Percentiles rank a stretch among this genome's conserved stretches.
phyloP scores from a whole-genome alignment of 1,284 basidiomycete species.

The Sporisorium reilianum region DNA sequence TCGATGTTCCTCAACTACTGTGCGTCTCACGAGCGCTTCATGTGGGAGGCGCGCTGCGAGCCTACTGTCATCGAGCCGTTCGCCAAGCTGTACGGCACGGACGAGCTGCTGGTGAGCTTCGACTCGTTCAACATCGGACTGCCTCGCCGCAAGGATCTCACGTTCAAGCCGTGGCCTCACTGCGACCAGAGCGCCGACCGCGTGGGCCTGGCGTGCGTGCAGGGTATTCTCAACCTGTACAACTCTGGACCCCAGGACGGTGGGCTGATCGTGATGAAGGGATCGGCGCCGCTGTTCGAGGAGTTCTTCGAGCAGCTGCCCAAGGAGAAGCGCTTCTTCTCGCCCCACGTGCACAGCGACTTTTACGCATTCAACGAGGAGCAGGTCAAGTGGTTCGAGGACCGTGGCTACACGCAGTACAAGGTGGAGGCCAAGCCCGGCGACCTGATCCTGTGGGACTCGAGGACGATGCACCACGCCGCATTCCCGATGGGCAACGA shows the following conservation, averaged over 20 bases:
- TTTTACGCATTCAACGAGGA: constrained; percentile 62
- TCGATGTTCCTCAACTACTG: constrained; percentile 64
- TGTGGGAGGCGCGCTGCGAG: constrained; percentile 70
- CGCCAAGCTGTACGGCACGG: constrained; percentile 70
- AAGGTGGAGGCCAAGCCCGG: constrained; percentile 62
- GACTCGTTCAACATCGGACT: constrained; percentile 30
- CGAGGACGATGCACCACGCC: constrained; percentile 49
- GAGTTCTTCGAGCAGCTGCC: constrained; percentile 69
- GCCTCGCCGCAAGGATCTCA: constrained; percentile 22
- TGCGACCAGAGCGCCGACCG: constrained; percentile 69
- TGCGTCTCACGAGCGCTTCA: constrained; percentile 69
- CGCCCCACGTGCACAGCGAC: constrained; percentile 46
- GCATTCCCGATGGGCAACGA: constrained; percentile 12
- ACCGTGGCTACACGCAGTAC: constrained; percentile 57
- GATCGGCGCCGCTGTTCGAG: constrained; percentile 65
- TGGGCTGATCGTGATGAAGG: constrained; percentile 70
- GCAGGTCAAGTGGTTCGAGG: constrained; percentile 60
- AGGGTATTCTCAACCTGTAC: constrained; percentile 70
- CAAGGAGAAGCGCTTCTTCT: constrained; percentile 50
- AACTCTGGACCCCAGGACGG: constrained; percentile 71
- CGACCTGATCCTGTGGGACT: constrained; percentile 59
- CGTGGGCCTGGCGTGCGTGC: constrained; percentile 69
- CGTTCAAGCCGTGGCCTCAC: constrained; percentile 69
- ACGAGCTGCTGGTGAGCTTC: constrained; percentile 70
- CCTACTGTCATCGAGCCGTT: constrained; percentile 68